These are phyloP conservation scores for Heliamphora exappendiculata DNA, from an alignment of 148 eudicot species.

Conservation along the genomic window DNA sequence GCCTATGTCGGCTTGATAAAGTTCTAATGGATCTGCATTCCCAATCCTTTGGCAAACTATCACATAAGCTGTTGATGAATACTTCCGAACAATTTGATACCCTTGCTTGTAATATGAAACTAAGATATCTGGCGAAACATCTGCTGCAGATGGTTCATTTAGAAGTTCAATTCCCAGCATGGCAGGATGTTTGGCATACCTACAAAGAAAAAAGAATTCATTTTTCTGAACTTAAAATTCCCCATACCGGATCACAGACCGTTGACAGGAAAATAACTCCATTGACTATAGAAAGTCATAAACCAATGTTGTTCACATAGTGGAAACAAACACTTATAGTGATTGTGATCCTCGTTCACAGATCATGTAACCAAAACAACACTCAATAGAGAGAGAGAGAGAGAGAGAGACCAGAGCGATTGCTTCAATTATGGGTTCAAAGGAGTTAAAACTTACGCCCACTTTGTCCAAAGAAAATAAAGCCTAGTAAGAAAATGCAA, in stretches of 20 bases:
- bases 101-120: conserved; percentile 59
- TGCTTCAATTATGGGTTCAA: not conserved
- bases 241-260: not conserved
- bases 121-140: conserved; percentile 48
- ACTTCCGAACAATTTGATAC: conserved; percentile 49
- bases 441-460: not conserved
- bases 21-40: conserved; percentile 68
- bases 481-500: not conserved
- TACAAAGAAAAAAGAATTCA: conserved; percentile 22
- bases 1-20: conserved; percentile 62
- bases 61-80: conserved; percentile 59
- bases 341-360: not conserved
- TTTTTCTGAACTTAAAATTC: not conserved
- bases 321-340: not conserved
- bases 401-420: not conserved
- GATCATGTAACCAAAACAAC: not conserved
- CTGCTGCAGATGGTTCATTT: conserved; percentile 65
- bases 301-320: not conserved
- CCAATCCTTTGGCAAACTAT: conserved; percentile 78
- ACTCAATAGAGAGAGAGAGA: not conserved
- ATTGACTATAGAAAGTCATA: not conserved
- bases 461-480: not conserved
- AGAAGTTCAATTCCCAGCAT: conserved; percentile 75
- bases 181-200: conserved; percentile 65
- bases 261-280: not conserved